These are phyloP conservation scores for Trichosporon coremiiforme DNA, from an alignment of 1,284 basidiomycete genomes.

Conservation along the genomic window DNA sequence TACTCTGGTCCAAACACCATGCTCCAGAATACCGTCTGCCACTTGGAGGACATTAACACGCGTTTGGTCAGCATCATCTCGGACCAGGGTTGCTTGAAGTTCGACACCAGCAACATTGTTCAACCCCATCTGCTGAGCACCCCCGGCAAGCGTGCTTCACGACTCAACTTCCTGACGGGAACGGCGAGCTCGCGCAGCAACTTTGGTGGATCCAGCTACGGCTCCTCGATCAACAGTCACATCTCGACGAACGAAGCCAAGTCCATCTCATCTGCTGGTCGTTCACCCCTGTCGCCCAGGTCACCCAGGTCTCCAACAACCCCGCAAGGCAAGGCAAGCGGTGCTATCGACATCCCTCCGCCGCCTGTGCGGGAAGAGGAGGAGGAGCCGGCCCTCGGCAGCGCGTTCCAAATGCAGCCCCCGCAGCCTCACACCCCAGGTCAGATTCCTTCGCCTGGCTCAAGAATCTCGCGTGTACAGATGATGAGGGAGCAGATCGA, in stretches of 20 bases:
- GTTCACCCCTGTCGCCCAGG: background rate
- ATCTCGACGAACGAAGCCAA: constrained; percentile 9
- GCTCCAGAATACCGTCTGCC: background rate
- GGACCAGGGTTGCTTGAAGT: constrained; percentile 9
- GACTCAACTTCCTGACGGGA: constrained; percentile 9
- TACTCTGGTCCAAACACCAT: constrained; percentile 10
- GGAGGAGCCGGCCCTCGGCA: background rate
- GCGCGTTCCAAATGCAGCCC: background rate
- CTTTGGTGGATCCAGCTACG: constrained; percentile 10
- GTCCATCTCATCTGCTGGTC: constrained; percentile 5
- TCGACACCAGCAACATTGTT: constrained; percentile 16
- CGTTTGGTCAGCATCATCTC: background rate
- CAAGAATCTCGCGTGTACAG: constrained; percentile 29
- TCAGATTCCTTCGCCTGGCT: constrained; percentile 24
- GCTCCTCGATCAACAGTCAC: constrained; percentile 16
- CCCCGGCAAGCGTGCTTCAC: constrained; percentile 4
- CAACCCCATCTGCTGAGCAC: constrained; percentile 65
- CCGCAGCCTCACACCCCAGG: background rate
- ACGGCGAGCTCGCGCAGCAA: constrained; percentile 11
- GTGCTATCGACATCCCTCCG: constrained; percentile 11
- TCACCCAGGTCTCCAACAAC: background rate
- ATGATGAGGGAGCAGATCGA: constrained; percentile 34
- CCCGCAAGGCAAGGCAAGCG: background rate
- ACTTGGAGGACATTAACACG: constrained; percentile 2
- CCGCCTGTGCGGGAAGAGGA: constrained; percentile 18